These are phyloP conservation scores for Diaporthe ampelina DNA, from an alignment of 2,329 filamentous ascomycete species.

Conservation along the genomic window DNA sequence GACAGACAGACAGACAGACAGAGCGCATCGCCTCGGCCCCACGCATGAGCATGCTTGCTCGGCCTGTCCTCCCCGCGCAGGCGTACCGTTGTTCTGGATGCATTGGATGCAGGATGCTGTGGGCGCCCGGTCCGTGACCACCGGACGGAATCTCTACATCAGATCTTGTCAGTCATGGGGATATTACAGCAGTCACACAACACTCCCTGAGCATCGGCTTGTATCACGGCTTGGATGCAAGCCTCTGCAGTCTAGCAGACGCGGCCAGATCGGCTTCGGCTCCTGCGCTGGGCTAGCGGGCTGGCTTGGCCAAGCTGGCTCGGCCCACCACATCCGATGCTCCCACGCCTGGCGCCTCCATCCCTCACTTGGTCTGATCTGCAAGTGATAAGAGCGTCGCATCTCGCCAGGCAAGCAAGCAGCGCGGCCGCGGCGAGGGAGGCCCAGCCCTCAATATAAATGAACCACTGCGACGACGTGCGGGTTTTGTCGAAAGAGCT, in stretches of 20 bases:
- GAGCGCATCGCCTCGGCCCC: not conserved
- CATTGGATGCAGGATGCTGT: conserved; percentile 19
- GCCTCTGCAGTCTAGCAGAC: conserved; percentile 14
- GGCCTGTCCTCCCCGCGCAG: not conserved
- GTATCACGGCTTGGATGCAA: conserved; percentile 9
- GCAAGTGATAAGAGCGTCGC: conserved; percentile 27
- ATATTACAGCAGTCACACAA: conserved; percentile 20
- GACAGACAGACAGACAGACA: no score
- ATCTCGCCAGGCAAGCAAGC: conserved; percentile 19
- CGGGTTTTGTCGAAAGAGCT: conserved; percentile 4
- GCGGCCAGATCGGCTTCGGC: conserved; percentile 23
- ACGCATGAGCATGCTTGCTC: not conserved
- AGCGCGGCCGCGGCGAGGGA: not conserved
- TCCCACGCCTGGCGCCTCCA: no score
- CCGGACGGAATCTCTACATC: not conserved
- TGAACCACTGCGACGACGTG: not conserved
- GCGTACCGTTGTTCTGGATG: conserved; percentile 1
- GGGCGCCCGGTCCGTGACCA: conserved; percentile 8
- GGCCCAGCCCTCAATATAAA: conserved; percentile 11
- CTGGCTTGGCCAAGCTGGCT: conserved; percentile 17
- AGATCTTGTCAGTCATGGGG: conserved; percentile 29
- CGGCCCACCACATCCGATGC: conserved; percentile 28
- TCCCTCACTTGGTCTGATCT: not conserved
- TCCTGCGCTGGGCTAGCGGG: not conserved
- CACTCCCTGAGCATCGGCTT: not conserved